Conservation (phyloP, 371 early-diverging fungal genomes). For the Conidiobolus incongruus region DNA sequence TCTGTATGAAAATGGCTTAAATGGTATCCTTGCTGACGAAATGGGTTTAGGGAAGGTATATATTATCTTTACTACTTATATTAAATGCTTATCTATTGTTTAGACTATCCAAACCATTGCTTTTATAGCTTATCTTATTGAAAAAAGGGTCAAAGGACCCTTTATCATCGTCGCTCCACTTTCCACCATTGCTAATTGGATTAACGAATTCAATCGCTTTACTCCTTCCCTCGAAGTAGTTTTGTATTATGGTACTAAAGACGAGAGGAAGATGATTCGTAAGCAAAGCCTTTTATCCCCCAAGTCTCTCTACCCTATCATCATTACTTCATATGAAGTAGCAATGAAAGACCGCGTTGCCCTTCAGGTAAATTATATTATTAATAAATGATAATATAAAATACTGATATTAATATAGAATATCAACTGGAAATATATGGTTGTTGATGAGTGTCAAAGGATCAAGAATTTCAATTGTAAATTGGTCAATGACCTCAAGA, state of each 20-base stretch:
- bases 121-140: conserved; percentile 68
- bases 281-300: conserved; percentile 38
- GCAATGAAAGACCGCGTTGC: conserved; percentile 59
- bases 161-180: conserved; percentile 92
- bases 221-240: conserved; percentile 72
- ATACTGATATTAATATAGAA: conserved; percentile 4
- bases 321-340: conserved; percentile 87
- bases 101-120: conserved; percentile 92
- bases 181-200: conserved; percentile 95
- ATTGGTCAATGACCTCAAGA: conserved; percentile 65
- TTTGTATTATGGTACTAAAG: conserved; percentile 72
- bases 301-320: conserved; percentile 48
- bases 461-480: conserved; percentile 85
- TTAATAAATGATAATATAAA: neutral
- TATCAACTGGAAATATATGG: conserved; percentile 68
- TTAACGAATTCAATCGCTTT: conserved; percentile 79
- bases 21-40: conserved; percentile 96
- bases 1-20: conserved; percentile 91
- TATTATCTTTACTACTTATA: neutral
- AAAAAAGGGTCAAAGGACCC: conserved; percentile 74
- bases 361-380: conserved; percentile 16
- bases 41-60: conserved; percentile 88
- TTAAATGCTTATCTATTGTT: neutral
- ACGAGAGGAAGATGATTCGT: conserved; percentile 48
- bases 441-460: conserved; percentile 93